phyloP scores from a whole-genome alignment of 441 rosid genomes.

The Syzygium malaccense region DNA sequence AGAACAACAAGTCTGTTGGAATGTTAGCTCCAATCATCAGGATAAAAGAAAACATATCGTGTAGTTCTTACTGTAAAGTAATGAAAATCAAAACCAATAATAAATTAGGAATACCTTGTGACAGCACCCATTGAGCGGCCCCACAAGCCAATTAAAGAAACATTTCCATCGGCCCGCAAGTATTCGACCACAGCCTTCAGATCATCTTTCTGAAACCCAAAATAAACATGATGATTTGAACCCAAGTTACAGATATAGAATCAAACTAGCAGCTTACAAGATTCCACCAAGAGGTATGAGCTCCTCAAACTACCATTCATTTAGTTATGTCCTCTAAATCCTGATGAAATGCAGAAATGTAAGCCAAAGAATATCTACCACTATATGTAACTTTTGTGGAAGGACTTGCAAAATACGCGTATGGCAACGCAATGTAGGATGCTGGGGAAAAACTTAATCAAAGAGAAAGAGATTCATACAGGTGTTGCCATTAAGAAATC shows the following conservation, averaged over 20 bases:
- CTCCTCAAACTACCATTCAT: neutral
- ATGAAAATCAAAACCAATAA: neutral
- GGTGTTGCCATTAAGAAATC: neutral
- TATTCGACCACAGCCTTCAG: constrained; percentile 80
- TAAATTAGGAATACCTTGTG: constrained; percentile 49
- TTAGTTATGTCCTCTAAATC: neutral
- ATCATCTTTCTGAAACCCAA: constrained; percentile 79
- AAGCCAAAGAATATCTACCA: neutral
- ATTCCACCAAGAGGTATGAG: neutral
- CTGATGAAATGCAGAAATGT: neutral
- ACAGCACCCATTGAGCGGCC: constrained; percentile 99
- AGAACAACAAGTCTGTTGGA: neutral
- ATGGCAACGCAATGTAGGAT: neutral
- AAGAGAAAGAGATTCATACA: neutral
- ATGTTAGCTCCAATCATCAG: neutral
- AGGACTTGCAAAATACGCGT: neutral
- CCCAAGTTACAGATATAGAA: neutral
- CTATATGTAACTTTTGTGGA: neutral
- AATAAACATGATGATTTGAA: neutral
- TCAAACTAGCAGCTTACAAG: neutral
- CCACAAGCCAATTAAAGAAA: constrained; percentile 94
- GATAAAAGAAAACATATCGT: neutral
- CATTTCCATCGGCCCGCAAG: constrained; percentile 83
- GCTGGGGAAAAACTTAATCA: neutral
- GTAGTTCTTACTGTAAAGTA: neutral